Conservation (phyloP, 192 early-diverging fungal genomes). For the Phlyctochytrium arcticum region DNA sequence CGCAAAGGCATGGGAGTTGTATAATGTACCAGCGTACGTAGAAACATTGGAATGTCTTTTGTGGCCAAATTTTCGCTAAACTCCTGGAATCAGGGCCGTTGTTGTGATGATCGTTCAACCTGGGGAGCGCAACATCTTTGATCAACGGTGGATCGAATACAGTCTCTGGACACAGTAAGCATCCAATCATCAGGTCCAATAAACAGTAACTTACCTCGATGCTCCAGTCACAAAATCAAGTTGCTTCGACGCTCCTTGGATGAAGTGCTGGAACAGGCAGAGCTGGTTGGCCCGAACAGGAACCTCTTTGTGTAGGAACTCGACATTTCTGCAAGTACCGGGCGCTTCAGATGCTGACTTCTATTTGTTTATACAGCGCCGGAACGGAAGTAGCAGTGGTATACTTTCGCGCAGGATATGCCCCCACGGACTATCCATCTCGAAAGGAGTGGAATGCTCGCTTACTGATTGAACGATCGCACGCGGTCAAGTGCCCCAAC, state of each 20-base stretch:
- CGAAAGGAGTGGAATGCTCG: conserved; percentile 90
- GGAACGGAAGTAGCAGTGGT: conserved; percentile 75
- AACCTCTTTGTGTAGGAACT: conserved; percentile 66
- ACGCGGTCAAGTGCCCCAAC: conserved; percentile 83
- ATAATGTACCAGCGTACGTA: conserved; percentile 45
- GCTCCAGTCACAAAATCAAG: conserved; percentile 52
- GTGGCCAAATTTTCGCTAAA: no score
- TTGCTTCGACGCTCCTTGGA: conserved; percentile 62
- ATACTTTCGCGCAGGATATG: conserved; percentile 90
- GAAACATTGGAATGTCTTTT: no score
- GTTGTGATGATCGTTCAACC: conserved; percentile 89
- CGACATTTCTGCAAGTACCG: no score
- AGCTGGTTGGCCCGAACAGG: conserved; percentile 51
- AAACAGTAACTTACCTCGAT: no score
- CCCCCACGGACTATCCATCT: conserved; percentile 79
- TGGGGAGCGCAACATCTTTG: conserved; percentile 87
- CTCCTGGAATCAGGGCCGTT: conserved; percentile 55
- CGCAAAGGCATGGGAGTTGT: conserved; percentile 59
- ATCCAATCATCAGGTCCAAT: no score
- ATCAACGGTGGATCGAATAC: conserved; percentile 87
- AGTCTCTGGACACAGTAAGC: no score
- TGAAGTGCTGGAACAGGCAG: conserved; percentile 63
- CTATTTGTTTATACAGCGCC: conserved; percentile 39
- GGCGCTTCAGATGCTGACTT: not conserved
- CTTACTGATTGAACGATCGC: conserved; percentile 75